Evolutionary conservation across 208 protist genomes (phyloP), one percentile per base, ranked within the genome.

Genomic region (Acanthamoeba healyi): DNA sequence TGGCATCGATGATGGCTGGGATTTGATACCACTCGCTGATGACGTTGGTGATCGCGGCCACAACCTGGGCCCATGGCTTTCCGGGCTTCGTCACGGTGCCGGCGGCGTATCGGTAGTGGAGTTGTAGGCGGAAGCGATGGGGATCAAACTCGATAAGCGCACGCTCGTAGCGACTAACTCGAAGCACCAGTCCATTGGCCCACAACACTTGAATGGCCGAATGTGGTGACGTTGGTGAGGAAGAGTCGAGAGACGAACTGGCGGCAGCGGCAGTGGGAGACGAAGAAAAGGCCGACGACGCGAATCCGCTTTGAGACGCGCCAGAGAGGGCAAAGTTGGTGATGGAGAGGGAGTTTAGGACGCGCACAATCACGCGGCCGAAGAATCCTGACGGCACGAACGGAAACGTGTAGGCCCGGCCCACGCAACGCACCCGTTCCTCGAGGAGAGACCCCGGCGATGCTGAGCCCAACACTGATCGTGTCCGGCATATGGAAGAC

Each of bases 1-100:
- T 56, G 29, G 49, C 44, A 29, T 87, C 79, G 2, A 56, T 87
- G n/a, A 19, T 29, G 6, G 49, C 29, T 12, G 42, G 40, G 22
- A 56, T 32, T 49, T 87, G 79, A 29, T 87, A 87, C 79, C 79
- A 87, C 38, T 87, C 79, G 49, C 79, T 87, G 79, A 87, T 87
- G 42, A 87, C 44, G 79, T 87, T 87, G 79, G 34, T 15, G 7
- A 87, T 56, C 19, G 40, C 38, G 2, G 34, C 22, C 26, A 56
- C 44, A 15, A 87, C 38, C n/a, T 87, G 42, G 44, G 22, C 44
- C n/a, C 26, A 87, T 14, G 26, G 22, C 38, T 87, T 44, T 56
- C 44, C 79, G 38, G 34, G 40, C 5, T 49, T 15, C 6, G 24
- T 15, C 63, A 38, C 15, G 24, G 24, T 9, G 26, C 38, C 40